Base-by-base conservation (phyloP, 345 rosid species). In the Moringa oleifera region DNA sequence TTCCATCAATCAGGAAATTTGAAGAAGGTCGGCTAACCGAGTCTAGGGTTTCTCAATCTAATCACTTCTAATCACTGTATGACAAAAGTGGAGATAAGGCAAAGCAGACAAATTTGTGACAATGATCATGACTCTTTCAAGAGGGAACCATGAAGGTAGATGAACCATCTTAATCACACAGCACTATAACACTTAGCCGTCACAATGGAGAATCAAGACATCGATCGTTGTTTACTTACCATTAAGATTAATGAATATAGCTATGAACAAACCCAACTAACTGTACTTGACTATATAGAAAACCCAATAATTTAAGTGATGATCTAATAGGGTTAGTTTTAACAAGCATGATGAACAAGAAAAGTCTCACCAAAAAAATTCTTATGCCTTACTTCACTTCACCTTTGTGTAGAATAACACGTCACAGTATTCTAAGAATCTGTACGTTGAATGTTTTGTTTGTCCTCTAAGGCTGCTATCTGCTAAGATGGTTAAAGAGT, bases 351-450 rank as follows among this genome's bases (percentile, higher is more conserved):
- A 36, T 63, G 12, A 57, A 50, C 67, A 72, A 67, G 63, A 57
- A 57, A 62, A 51, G 33, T 62, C 36, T 63, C 33, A 52, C 58
- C 66, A 67, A 71, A 56, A 67, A 71, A 62, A 68, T 59, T 33
- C 77, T 79, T 75, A n/a, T 46, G 68, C 66, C 56, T 64, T 72
- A 75, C 80, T 79, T 72, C 79, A 75, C 75, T 67, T 73, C 76
- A 69, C 63, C 69, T 12, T 59, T 24, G 61, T 57, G 68, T 67
- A 69, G 68, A 70, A 63, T 71, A 59, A 66, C 79, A 78, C 79
- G 81, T 62, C 81, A 74, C 52, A 25, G 62, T 59, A 23, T 33
- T 58, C 20, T 37, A 47, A 54, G 17, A 45, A 0, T 57, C 17
- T 7, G 7, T 24, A 21, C 25, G 47, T 59, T 53, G n/a, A n/a